These are phyloP conservation scores for Bruguiera hainesii DNA, from an alignment of 441 rosid species.

Conservation along the genomic window DNA sequence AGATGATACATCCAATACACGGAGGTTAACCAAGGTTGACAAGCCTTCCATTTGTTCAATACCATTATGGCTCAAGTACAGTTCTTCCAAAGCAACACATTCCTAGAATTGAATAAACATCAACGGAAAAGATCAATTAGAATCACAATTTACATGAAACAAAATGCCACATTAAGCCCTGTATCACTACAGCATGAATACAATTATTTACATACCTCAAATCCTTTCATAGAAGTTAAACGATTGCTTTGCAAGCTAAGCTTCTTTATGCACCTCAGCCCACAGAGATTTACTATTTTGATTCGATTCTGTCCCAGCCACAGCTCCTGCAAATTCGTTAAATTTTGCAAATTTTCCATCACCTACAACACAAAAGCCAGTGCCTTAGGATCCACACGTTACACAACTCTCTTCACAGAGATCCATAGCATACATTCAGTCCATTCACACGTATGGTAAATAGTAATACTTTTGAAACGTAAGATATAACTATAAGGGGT, in stretches of 20 bases:
- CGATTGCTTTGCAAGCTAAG: constrained; percentile 96
- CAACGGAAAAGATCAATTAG: background rate
- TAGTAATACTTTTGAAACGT: background rate
- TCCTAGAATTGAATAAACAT: constrained; percentile 42
- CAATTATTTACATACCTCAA: constrained; percentile 47
- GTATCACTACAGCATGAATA: too few relatives aligned
- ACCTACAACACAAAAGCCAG: constrained; percentile 46
- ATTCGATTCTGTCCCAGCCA: constrained; percentile 95
- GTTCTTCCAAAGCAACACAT: constrained; percentile 83
- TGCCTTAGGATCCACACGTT: background rate
- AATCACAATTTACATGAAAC: constrained; percentile 4
- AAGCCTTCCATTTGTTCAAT: constrained; percentile 89
- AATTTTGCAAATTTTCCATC: constrained; percentile 80
- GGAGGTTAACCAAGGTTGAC: constrained; percentile 64
- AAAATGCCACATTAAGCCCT: background rate
- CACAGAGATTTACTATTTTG: constrained; percentile 70
- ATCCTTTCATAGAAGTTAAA: constrained; percentile 79
- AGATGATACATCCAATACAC: constrained; percentile 76
- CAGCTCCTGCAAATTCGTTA: constrained; percentile 62
- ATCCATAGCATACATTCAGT: too few relatives aligned
- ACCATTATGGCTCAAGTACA: constrained; percentile 96
- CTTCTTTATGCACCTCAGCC: constrained; percentile 70
- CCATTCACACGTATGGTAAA: background rate
- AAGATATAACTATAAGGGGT: background rate
- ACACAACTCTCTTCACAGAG: too few relatives aligned